Base-by-base conservation (phyloP, 2,329 filamentous ascomycete species). In the Thermothelomyces thermophilus region DNA sequence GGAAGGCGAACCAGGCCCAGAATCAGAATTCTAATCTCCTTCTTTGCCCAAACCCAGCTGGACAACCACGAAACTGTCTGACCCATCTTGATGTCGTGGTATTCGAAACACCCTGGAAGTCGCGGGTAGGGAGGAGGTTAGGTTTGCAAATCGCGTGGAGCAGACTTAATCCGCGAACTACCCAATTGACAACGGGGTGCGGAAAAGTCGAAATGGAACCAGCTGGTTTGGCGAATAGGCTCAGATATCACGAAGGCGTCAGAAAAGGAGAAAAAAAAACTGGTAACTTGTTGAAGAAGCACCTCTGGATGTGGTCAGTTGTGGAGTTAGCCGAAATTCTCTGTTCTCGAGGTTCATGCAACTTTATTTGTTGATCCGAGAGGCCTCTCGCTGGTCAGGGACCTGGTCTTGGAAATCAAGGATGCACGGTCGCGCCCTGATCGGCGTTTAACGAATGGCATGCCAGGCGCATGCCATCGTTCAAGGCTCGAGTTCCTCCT, bases 11-110 rank as follows among this genome's bases (percentile, higher is more conserved):
- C 90, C 71, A 96, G 80, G 63, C 90, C 90, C 54, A 96, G 73
- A 60, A 96, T 96, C 68, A 98, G 72, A 72, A 98, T 98, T 62
- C 93, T 78, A 58, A 96, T 96, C 73, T 98, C 93, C 74, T 97
- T 98, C 77, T 97, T 97, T 36, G 87, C 74, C 84, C 86, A 97
- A 55, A 95, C 63, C 54, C 94, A 73, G 69, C 73, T 71, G 46
- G 85, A 87, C 63, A 94, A 73, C 80, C 81, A 84, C 67, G 81
- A 84, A 66, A 84, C 72, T 62, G 76, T 75, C 58, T 77, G 73
- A 63, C 81, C 81, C 81, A 84, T 84, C 51, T 69, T 79, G 69
- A 53, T 48, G 48, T 53, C 16, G 41, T 51, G 22, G 17, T 33
- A 40, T 28, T 39, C 43, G 47, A 50, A 53, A 14, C 44, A 26